Percentiles rank a stretch among this genome's conserved stretches.
phyloP scores from a whole-genome alignment of 495 filamentous ascomycete genomes.

The Lentithecium fluviatile region DNA sequence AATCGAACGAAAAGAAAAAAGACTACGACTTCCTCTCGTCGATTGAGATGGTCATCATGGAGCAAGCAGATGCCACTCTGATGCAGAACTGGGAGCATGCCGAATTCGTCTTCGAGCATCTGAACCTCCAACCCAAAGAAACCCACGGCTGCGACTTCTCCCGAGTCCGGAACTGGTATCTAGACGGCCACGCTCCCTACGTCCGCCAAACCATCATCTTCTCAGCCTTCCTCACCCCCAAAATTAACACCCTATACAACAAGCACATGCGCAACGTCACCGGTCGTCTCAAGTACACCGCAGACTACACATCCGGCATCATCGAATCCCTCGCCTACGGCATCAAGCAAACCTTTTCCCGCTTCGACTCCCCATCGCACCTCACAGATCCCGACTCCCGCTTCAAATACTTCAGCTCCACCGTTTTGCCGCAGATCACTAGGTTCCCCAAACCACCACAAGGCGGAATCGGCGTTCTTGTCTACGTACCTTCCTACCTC shows the following conservation, averaged over 20 bases:
- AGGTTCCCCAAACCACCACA: conserved; percentile 52
- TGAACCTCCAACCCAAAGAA: conserved; percentile 86
- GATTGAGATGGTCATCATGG: conserved; percentile 83
- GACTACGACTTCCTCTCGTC: conserved; percentile 92
- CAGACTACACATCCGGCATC: conserved; percentile 66
- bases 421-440: conserved; percentile 70
- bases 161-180: conserved; percentile 85
- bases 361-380: conserved; percentile 70
- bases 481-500: conserved; percentile 89
- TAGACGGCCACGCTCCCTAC: conserved; percentile 76
- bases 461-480: conserved; percentile 60
- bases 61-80: conserved; percentile 87
- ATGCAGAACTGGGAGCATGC: conserved; percentile 99
- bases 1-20: conserved; percentile 66
- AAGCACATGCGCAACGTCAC: conserved; percentile 74
- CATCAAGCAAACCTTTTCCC: conserved; percentile 82
- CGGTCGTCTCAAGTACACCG: conserved; percentile 71
- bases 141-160: conserved; percentile 93
- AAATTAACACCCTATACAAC: conserved; percentile 76
- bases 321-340: conserved; percentile 57
- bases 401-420: conserved; percentile 86
- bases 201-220: conserved; percentile 82
- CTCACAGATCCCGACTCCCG: conserved; percentile 77
- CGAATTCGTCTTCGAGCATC: conserved; percentile 82
- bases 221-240: conserved; percentile 80